Conservation (phyloP, 202 grass and related monocot species). For the Dendrocalamus latiflorus region DNA sequence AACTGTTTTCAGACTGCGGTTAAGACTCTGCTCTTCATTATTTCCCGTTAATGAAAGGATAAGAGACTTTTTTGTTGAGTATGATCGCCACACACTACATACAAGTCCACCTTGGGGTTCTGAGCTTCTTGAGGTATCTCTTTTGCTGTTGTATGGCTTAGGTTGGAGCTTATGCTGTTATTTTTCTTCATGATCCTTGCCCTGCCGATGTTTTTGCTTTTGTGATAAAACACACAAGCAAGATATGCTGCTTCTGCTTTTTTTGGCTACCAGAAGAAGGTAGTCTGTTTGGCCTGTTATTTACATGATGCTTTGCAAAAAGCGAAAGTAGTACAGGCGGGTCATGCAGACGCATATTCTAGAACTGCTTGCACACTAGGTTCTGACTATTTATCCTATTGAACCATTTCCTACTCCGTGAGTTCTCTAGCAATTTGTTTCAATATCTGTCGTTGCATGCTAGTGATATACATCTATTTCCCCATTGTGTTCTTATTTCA, state of each 20-base stretch:
- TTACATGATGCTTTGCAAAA: neutral
- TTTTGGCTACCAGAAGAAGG: neutral
- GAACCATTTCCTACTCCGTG: neutral
- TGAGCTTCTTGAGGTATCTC: slow-evolving; percentile 94
- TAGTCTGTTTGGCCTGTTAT: neutral
- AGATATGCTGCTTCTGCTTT: slow-evolving; percentile 9
- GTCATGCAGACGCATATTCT: neutral
- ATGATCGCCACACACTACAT: slow-evolving; percentile 92
- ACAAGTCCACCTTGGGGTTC: slow-evolving; percentile 99
- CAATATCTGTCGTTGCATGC: neutral
- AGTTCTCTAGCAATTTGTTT: neutral
- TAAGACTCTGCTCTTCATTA: slow-evolving; percentile 88
- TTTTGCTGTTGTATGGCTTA: slow-evolving; percentile 15
- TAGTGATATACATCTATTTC: neutral
- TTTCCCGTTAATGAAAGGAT: slow-evolving; percentile 97
- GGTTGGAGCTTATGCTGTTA: slow-evolving; percentile 22
- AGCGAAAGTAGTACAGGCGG: neutral
- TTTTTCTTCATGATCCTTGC: neutral
- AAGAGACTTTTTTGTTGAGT: slow-evolving; percentile 91
- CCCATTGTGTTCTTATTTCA: neutral
- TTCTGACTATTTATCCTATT: neutral
- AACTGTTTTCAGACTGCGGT: slow-evolving; percentile 77
- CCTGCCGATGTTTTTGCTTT: slow-evolving; percentile 10
- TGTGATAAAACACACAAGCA: slow-evolving; percentile 2
- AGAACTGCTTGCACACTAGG: neutral